Conservation (phyloP, 257 asterid genomes). For the Catharanthus roseus region DNA sequence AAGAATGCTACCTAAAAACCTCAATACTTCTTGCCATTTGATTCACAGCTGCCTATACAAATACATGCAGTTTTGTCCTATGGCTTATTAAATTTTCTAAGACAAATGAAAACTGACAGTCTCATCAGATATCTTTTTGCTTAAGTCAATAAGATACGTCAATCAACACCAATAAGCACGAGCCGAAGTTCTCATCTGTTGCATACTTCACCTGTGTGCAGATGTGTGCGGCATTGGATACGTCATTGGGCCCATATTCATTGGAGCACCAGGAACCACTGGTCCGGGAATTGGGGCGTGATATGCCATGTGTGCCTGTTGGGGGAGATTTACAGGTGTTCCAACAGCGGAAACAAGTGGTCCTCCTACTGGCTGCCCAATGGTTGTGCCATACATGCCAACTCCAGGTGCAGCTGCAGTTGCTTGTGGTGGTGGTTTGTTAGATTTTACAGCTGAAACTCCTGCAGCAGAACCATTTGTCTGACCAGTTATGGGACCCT, state of each 20-base stretch:
- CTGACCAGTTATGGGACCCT: conserved; percentile 75
- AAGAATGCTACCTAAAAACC: conserved; percentile 18
- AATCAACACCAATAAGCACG: conserved; percentile 4
- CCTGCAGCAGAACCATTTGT: conserved; percentile 36
- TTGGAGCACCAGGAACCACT: conserved; percentile 45
- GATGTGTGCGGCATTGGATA: conserved; percentile 47
- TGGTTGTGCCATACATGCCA: conserved; percentile 45
- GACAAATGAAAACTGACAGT: conserved; percentile 8
- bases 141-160: background rate
- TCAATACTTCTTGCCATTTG: conserved; percentile 12
- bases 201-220: conserved; percentile 37
- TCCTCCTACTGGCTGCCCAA: conserved; percentile 74
- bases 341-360: conserved; percentile 71
- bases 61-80: conserved; percentile 21
- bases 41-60: conserved; percentile 20
- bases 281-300: conserved; percentile 44
- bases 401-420: conserved; percentile 37
- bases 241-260: conserved; percentile 38
- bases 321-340: conserved; percentile 54
- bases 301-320: conserved; percentile 43
- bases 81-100: conserved; percentile 12
- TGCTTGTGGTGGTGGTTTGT: conserved; percentile 35
- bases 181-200: conserved; percentile 7
- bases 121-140: conserved; percentile 11
- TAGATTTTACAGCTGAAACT: conserved; percentile 40